Base-by-base conservation (phyloP, 345 rosid genomes). In the Acer campestre region DNA sequence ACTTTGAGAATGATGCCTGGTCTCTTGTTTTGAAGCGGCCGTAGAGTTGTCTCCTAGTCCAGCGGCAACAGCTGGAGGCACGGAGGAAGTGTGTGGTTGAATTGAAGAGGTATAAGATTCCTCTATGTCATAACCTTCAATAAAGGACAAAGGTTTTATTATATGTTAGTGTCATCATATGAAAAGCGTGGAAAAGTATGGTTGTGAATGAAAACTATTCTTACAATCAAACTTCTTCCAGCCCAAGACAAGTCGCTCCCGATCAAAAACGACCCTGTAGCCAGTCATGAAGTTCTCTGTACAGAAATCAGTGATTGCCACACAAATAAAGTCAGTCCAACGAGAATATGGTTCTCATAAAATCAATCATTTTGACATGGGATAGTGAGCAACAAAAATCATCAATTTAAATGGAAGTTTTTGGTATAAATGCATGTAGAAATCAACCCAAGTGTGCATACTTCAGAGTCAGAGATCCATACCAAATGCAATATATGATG, bases 201-300 rank as follows among this genome's bases (percentile, higher is more conserved):
- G 16, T 20, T 35, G 25, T 13, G 22, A 35, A 61, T 7, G 55
- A 79, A 70, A 78, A 5, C 12, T 51, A 74, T 35, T 79, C 94
- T 82, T 76, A 92, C 96, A 90, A 76, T 95, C 83, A 76, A 89
- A 88, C 83, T 87, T 87, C 92, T 89, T 92, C 98, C 97, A 90
- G 42, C 96, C 96, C 79, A 91, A 86, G 58, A 89, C 70, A 17
- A 88, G 87, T 63, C 86, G 89, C 83, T 92, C 96, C 83, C 95
- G 81, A 83, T 93, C 93, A 79, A 95, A 91, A 22, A 92, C 89
- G 55, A 92, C 89, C 8, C 88, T 87, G 82, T 91, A 90, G 61
- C 95, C 98, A 0, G 93, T 90, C 99, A 96, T 96, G 76, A 93
- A 91, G 80, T 92, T 92, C 69, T 95, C 97, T 92, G 97, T 76